A percentile compares a stretch with the other conserved stretches of the same genome.
These are phyloP conservation scores for Phialophora expanda DNA, from an alignment of 2,329 filamentous ascomycete genomes.

Conservation along the genomic window DNA sequence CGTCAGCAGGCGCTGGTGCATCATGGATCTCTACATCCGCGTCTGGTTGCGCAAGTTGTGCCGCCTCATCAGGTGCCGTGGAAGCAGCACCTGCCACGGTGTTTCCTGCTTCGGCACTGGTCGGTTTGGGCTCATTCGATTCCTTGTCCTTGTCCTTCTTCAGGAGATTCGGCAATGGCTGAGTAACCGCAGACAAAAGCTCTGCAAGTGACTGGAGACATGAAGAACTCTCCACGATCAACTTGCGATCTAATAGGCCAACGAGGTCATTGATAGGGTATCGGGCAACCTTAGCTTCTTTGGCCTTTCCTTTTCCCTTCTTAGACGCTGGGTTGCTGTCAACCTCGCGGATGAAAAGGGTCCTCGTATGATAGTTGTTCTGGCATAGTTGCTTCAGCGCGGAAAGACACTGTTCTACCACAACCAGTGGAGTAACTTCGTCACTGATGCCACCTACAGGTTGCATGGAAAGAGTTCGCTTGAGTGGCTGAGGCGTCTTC, in stretches of 20 bases:
- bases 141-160: slow-evolving; percentile 71
- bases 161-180: slow-evolving; percentile 79
- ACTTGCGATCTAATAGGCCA: slow-evolving; percentile 83
- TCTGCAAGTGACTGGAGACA: slow-evolving; percentile 94
- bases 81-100: slow-evolving; percentile 39
- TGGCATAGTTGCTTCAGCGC: slow-evolving; percentile 82
- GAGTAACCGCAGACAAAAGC: slow-evolving; percentile 84
- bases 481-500: slow-evolving; percentile 81
- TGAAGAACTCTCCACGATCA: slow-evolving; percentile 95
- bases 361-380: slow-evolving; percentile 84
- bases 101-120: slow-evolving; percentile 33
- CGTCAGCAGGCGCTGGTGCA: slow-evolving; percentile 38
- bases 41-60: slow-evolving; percentile 44
- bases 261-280: slow-evolving; percentile 92
- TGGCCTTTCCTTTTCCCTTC: slow-evolving; percentile 85
- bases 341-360: slow-evolving; percentile 93
- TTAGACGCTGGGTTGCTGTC: slow-evolving; percentile 80
- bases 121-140: slow-evolving; percentile 42
- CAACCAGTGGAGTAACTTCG: slow-evolving; percentile 90
- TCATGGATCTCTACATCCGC: slow-evolving; percentile 33
- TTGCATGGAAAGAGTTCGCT: slow-evolving; percentile 72
- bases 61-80: slow-evolving; percentile 49
- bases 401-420: slow-evolving; percentile 92
- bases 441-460: slow-evolving; percentile 65
- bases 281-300: slow-evolving; percentile 81